Evolutionary conservation across 2,329 filamentous ascomycete species (phyloP), one percentile per base, ranked within the genome.

Genomic region (Talaromyces sp.): DNA sequence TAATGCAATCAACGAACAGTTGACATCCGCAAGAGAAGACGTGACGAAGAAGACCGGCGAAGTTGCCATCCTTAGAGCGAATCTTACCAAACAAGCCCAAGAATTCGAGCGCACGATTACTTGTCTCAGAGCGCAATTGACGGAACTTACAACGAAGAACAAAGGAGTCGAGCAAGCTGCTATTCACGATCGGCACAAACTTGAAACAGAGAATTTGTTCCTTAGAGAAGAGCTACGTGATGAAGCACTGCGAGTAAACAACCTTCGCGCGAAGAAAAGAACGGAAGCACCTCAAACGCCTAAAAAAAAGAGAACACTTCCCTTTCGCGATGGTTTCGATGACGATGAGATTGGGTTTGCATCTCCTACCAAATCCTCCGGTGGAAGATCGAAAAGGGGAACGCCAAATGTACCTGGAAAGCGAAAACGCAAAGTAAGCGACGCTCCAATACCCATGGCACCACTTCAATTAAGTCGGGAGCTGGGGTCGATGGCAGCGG

Each of bases 301-400:
- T 0, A 82, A 74, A 64, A 83, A 81, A 66, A 72, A 75, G n/a
- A 79, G 76, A 65, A 72, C 72, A 6, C 72, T 81, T 0, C 79
- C 80, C 2, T 79, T 83, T 39, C 80, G 84, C 16, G 86, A 88
- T 75, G 86, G 86, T 18, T 88, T 88, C 69, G 84, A 87, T 62
- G 84, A 88, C 66, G 81, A 83, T 61, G 84, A 88, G 69, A 80
- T 88, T 8, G 73, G 82, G 62, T 77, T 82, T 65, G 71, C 80
- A 1, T 86, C 84, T 2, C 84, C 84, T 3, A 84, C 80, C 59
- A 86, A 82, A 67, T 77, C 79, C 8, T 72, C 72, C 7, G 67
- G 69, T 23, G 67, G 72, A 52, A 79, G 77, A 66, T 76, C 78
- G 5, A 85, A 82, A 69, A 77, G 81, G 48, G 73, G 74, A 11